A percentile compares a stretch with the other conserved stretches of the same genome.
These are phyloP conservation scores for Colletotrichum shisoi DNA, from an alignment of 2,329 filamentous ascomycete genomes.

Conservation along the genomic window DNA sequence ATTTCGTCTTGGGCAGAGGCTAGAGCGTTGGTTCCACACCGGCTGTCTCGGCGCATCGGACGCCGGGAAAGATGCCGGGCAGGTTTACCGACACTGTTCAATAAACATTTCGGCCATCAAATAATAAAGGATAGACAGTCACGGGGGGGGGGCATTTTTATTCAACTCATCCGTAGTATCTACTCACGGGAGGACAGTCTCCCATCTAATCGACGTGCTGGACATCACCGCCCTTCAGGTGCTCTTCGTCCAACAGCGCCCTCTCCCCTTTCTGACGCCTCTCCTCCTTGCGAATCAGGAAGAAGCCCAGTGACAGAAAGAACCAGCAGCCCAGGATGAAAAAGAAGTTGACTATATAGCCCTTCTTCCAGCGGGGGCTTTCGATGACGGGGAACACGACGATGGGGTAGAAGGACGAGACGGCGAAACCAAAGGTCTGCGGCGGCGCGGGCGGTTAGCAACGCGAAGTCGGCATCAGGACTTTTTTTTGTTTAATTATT, in stretches of 20 bases:
- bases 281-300: slow-evolving; percentile 29
- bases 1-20: slow-evolving; percentile 12
- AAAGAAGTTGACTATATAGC: slow-evolving; percentile 42
- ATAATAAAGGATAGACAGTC: not conserved
- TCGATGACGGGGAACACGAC: slow-evolving; percentile 41
- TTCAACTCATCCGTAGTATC: not conserved
- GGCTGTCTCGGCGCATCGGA: slow-evolving; percentile 1
- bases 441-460: not conserved
- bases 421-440: slow-evolving; percentile 40
- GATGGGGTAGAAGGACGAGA: slow-evolving; percentile 41
- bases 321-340: slow-evolving; percentile 38
- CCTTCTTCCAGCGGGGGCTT: slow-evolving; percentile 41
- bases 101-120: not conserved
- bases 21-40: slow-evolving; percentile 11
- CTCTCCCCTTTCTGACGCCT: slow-evolving; percentile 15
- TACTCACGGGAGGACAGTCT: not conserved
- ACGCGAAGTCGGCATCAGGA: not conserved
- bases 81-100: too few species aligned
- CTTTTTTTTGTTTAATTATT: too few species aligned
- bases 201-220: slow-evolving; percentile 30
- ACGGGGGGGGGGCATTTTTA: too few species aligned
- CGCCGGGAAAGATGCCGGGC: slow-evolving; percentile 15
- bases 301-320: slow-evolving; percentile 32
- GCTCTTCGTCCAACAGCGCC: slow-evolving; percentile 25
- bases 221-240: slow-evolving; percentile 18